Evolutionary conservation across 2,329 filamentous ascomycete genomes (phyloP).

Genomic region (Penicillium polonicum): DNA sequence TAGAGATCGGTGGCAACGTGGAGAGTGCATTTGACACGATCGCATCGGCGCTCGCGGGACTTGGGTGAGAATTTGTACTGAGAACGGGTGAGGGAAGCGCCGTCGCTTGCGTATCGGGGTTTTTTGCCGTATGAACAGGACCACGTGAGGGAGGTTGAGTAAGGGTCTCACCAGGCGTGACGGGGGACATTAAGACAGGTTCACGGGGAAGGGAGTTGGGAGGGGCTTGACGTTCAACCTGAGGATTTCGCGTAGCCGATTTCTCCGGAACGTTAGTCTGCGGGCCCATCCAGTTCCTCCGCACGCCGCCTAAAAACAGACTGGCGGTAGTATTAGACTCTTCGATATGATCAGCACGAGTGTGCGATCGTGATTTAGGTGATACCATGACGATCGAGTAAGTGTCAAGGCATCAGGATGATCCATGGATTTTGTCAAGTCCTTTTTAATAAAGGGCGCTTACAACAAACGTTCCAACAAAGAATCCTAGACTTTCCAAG

Average conservation of each 20-base stretch:
- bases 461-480: neutral
- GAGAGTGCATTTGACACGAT: neutral
- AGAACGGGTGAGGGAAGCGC: constrained; percentile 33
- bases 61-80: constrained; percentile 29
- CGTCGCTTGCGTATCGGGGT: constrained; percentile 10
- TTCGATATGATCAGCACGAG: constrained; percentile 21
- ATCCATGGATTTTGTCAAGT: neutral
- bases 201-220: neutral
- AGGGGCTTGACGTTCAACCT: neutral
- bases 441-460: neutral
- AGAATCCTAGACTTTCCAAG: neutral
- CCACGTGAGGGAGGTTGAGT: constrained; percentile 2
- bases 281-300: constrained; percentile 41
- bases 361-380: constrained; percentile 6
- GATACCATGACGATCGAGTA: constrained; percentile 10
- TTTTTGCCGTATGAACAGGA: constrained; percentile 2
- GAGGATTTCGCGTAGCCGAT: neutral
- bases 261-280: neutral
- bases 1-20: neutral
- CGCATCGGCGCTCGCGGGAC: constrained; percentile 22
- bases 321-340: constrained; percentile 42
- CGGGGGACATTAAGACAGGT: constrained; percentile 20
- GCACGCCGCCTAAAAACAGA: constrained; percentile 40
- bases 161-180: constrained; percentile 18
- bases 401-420: neutral